Conservation (phyloP, 345 rosid genomes). For the Syzygium grande region DNA sequence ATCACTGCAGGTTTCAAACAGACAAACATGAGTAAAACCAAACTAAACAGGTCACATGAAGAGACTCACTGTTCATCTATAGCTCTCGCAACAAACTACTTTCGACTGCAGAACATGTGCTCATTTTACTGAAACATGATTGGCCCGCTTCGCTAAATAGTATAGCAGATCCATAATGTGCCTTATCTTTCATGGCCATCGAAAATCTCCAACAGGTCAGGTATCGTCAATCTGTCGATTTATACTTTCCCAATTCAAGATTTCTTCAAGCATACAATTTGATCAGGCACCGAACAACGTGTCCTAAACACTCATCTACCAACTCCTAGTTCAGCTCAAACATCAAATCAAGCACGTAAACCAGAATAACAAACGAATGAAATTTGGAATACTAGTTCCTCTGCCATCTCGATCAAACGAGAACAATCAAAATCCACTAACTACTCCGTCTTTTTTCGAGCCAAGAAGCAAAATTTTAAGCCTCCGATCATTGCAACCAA, state of each 20-base stretch:
- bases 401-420: not conserved
- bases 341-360: not conserved
- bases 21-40: not conserved
- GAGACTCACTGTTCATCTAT: not conserved
- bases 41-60: not conserved
- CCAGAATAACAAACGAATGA: not conserved
- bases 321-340: not conserved
- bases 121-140: not conserved
- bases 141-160: not conserved
- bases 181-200: not conserved
- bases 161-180: not conserved
- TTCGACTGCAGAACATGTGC: not conserved
- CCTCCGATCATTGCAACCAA: not conserved
- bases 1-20: slow-evolving; percentile 43
- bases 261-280: not conserved
- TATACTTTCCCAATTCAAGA: not conserved
- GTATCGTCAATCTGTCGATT: not conserved
- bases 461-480: not conserved
- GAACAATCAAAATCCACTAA: not conserved
- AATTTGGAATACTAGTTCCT: not conserved
- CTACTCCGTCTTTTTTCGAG: not conserved
- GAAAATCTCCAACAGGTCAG: not conserved
- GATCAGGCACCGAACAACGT: not conserved
- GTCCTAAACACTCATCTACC: not conserved
- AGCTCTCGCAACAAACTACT: not conserved